Evolutionary conservation across 2,329 filamentous ascomycete genomes (phyloP), one percentile per base, ranked within the genome.

Genomic region (Phaeophleospora eucalypticola): DNA sequence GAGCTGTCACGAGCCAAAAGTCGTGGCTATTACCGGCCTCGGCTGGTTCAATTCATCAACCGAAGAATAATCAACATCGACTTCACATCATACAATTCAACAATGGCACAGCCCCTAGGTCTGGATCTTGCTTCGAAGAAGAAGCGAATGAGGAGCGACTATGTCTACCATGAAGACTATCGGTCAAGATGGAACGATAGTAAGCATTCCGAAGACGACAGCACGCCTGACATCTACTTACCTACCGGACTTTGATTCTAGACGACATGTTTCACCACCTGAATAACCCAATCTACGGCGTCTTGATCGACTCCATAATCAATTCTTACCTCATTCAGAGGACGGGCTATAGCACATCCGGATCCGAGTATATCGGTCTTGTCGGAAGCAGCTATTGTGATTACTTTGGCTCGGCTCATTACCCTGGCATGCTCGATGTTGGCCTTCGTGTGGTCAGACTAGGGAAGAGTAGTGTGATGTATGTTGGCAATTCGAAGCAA

Each of bases 251-350:
- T n/a, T n/a, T n/a, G n/a, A n/a, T n/a, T n/a, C n/a, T n/a, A n/a
- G 95, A 95, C 65, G 89, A 95, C 71, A 93, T 94, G 87, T 95
- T 93, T 68, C 79, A 87, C 51, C 91, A 97, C 65, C 59, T 55
- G 33, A 61, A 65, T 46, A 84, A 82, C 46, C 93, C 63, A 1
- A 58, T 64, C 46, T 65, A 65, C 41, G 61, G 58, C 36, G 59
- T 65, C 4, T 49, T 65, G 4, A 63, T 95, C 67, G 91, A 97
- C 71, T 90, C 87, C 1, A 81, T 95, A 48, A 82, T 95, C 65
- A 97, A 96, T 68, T 79, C 84, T 40, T 97, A 93, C 67, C 79
- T 97, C 15, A 89, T 95, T 52, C 75, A 84, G 42, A 75, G 87
- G 60, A 94, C 88, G 67, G 79, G 79, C 10, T 80, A 90, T 88